phyloP scores from a whole-genome alignment of 768 basidiomycete genomes.

The Kwoniella pini region DNA sequence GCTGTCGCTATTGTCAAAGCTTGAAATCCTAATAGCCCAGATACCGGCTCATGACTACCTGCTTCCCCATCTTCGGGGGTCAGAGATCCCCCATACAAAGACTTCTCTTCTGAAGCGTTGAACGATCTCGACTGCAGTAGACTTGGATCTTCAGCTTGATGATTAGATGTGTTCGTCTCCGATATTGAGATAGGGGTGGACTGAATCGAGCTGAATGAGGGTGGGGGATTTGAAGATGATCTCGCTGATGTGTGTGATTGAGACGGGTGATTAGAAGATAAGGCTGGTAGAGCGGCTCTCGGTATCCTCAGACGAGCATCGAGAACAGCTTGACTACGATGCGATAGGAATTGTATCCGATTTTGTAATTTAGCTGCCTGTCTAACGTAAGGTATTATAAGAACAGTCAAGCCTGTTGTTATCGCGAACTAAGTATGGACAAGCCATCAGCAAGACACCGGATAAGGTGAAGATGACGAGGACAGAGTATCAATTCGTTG shows the following conservation, averaged over 20 bases:
- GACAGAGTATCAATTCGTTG: neutral
- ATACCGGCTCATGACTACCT: conserved; percentile 9
- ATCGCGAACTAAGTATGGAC: conserved; percentile 29
- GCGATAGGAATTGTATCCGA: conserved; percentile 27
- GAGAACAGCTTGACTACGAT: conserved; percentile 20
- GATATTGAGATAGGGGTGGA: neutral
- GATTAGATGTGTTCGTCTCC: neutral
- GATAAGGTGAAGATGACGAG: neutral
- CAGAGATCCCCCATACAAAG: conserved; percentile 18
- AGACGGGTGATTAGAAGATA: too few relatives aligned
- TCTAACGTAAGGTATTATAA: conserved; percentile 36
- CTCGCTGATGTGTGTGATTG: neutral
- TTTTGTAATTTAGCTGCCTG: conserved; percentile 29
- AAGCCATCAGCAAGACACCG: neutral
- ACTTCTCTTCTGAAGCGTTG: conserved; percentile 32
- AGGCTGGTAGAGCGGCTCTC: neutral
- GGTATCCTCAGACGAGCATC: conserved; percentile 1
- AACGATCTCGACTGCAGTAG: conserved; percentile 16
- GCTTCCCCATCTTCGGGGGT: conserved; percentile 14
- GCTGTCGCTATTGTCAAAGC: conserved; percentile 46
- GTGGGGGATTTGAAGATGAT: neutral
- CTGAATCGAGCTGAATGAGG: neutral
- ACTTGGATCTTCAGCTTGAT: neutral
- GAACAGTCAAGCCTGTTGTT: conserved; percentile 34
- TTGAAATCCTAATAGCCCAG: conserved; percentile 28